phyloP scores from a whole-genome alignment of 2,329 filamentous ascomycete species.

The Tympanopsis confertula region DNA sequence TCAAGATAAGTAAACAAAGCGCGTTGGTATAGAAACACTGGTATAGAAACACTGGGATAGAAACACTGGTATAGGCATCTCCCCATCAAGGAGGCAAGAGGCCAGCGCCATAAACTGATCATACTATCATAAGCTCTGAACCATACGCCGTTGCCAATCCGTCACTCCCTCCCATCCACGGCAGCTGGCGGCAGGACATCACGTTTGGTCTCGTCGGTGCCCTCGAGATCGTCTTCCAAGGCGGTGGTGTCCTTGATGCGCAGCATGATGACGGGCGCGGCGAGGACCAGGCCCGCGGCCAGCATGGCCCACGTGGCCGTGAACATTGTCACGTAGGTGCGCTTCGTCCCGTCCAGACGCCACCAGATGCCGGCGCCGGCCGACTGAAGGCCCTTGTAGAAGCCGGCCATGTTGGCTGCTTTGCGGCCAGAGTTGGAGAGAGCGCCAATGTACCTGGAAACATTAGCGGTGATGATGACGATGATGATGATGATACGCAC shows the following conservation, averaged over 20 bases:
- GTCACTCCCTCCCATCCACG: too few relatives aligned
- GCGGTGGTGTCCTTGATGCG: slow-evolving; percentile 74
- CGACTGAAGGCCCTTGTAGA: slow-evolving; percentile 82
- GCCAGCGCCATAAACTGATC: too few relatives aligned
- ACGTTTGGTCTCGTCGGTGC: slow-evolving; percentile 69
- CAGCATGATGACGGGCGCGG: slow-evolving; percentile 66
- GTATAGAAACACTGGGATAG: too few relatives aligned
- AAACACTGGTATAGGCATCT: too few relatives aligned
- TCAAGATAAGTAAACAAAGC: too few relatives aligned
- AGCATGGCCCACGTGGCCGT: slow-evolving; percentile 67
- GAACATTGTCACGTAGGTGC: slow-evolving; percentile 62
- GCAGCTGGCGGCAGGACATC: slow-evolving; percentile 58
- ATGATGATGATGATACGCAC: slow-evolving; percentile 25
- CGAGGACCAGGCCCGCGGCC: slow-evolving; percentile 61
- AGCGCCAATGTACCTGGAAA: slow-evolving; percentile 73
- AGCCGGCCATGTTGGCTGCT: slow-evolving; percentile 81
- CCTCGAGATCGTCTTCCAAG: slow-evolving; percentile 71
- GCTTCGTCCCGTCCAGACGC: slow-evolving; percentile 52
- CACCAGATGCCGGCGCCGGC: slow-evolving; percentile 69
- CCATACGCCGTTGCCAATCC: too few relatives aligned
- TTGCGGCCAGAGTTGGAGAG: slow-evolving; percentile 87
- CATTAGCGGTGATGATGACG: slow-evolving; percentile 2
- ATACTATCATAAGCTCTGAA: too few relatives aligned
- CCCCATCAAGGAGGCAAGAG: too few relatives aligned
- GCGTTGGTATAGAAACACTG: too few relatives aligned